Evolutionary conservation across 441 rosid species (phyloP).

Genomic region (Flueggea neowawraea): DNA sequence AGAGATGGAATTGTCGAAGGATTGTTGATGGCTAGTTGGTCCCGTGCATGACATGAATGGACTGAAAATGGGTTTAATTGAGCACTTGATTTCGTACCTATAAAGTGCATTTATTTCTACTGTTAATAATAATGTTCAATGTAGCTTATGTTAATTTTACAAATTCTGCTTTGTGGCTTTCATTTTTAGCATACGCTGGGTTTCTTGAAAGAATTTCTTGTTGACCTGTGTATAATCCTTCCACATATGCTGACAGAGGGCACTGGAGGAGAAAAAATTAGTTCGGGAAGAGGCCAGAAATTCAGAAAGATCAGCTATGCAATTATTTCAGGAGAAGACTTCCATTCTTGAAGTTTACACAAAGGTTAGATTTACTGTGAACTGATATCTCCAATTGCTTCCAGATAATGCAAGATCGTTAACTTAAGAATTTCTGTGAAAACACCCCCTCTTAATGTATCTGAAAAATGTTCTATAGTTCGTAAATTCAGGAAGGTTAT

Average conservation of each 20-base stretch:
- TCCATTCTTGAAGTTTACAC: constrained; percentile 56
- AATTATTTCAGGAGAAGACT: constrained; percentile 66
- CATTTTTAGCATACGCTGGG: background rate
- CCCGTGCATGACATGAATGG: no score
- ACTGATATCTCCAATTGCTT: no score
- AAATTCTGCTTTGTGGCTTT: background rate
- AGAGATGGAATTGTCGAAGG: no score
- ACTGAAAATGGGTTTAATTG: no score
- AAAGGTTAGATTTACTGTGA: constrained; percentile 39
- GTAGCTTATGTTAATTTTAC: background rate
- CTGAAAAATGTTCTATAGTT: no score
- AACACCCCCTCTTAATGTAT: no score
- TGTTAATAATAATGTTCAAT: background rate
- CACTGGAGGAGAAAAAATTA: constrained; percentile 79
- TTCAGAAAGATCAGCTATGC: constrained; percentile 66
- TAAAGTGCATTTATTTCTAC: background rate
- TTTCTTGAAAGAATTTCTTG: background rate
- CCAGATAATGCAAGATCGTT: no score
- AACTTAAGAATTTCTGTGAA: no score
- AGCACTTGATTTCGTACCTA: no score
- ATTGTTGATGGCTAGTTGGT: no score
- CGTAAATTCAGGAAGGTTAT: no score
- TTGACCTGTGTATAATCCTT: constrained; percentile 4
- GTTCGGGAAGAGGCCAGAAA: constrained; percentile 63
- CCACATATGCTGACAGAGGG: constrained; percentile 36